phyloP scores from a whole-genome alignment of 257 asterid species.

The Salvia splendens region DNA sequence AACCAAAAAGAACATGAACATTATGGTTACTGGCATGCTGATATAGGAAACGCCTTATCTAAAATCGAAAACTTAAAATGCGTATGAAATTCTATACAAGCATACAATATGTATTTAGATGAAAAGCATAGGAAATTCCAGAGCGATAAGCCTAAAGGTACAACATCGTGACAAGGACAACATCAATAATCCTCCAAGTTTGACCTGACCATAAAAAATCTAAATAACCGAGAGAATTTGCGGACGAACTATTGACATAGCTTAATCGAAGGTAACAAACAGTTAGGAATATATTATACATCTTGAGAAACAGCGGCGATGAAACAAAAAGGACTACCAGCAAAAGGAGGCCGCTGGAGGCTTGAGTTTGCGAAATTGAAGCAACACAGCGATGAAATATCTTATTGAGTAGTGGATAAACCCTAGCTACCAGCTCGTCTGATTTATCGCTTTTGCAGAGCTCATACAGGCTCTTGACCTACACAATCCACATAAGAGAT shows the following conservation, averaged over 20 bases:
- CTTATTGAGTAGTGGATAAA: constrained; percentile 79
- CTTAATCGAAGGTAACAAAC: neutral
- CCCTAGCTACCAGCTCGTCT: constrained; percentile 78
- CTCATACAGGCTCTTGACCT: constrained; percentile 70
- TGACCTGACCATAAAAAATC: neutral
- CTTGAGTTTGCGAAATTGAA: constrained; percentile 67
- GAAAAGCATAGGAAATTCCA: neutral
- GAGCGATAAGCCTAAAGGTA: neutral
- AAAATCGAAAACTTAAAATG: neutral
- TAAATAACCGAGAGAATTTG: neutral
- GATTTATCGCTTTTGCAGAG: constrained; percentile 76
- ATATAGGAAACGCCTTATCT: neutral
- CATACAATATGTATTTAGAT: neutral
- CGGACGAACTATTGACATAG: neutral
- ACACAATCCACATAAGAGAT: constrained; percentile 24
- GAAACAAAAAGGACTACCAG: constrained; percentile 48
- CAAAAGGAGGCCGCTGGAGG: constrained; percentile 73
- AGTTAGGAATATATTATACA: neutral
- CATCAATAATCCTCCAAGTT: constrained; percentile 7
- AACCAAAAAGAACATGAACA: constrained; percentile 10
- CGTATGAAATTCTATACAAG: neutral
- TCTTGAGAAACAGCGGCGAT: neutral
- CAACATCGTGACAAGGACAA: neutral
- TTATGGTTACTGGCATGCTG: neutral
- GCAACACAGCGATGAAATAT: constrained; percentile 78